These are phyloP conservation scores for Candida succiphila DNA, from an alignment of 805 yeast genomes.

Conservation along the genomic window DNA sequence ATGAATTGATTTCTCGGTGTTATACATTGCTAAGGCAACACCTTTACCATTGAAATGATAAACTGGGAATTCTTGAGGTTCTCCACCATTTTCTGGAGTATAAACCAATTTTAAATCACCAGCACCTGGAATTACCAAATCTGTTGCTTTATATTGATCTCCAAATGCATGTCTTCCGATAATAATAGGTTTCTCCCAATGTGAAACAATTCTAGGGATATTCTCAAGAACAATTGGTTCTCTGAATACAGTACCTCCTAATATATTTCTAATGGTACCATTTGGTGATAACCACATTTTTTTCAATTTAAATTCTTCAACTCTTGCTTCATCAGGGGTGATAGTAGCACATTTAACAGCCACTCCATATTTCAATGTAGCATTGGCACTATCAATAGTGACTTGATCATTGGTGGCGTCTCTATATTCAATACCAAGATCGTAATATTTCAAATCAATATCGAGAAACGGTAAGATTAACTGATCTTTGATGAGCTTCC, in stretches of 20 bases:
- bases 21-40: conserved; percentile 89
- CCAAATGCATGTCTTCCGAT: conserved; percentile 98
- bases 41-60: conserved; percentile 64
- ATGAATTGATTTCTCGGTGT: conserved; percentile 81
- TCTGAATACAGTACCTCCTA: conserved; percentile 95
- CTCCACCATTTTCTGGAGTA: conserved; percentile 57
- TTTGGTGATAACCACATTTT: conserved; percentile 98
- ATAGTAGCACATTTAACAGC: conserved; percentile 98
- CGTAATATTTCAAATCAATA: conserved; percentile 85
- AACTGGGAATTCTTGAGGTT: conserved; percentile 46
- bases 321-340: conserved; percentile 97
- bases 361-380: conserved; percentile 80
- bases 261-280: conserved; percentile 91
- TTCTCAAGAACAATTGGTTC: conserved; percentile 87
- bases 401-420: conserved; percentile 85
- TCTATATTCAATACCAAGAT: conserved; percentile 77
- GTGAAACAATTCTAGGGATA: conserved; percentile 81
- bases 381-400: conserved; percentile 82
- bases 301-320: conserved; percentile 79
- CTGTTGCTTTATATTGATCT: conserved; percentile 93
- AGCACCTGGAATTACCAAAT: conserved; percentile 64
- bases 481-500: conserved; percentile 83
- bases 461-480: conserved; percentile 79
- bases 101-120: conserved; percentile 73
- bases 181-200: conserved; percentile 92